Percentiles rank a stretch among this genome's conserved stretches.
phyloP scores from a whole-genome alignment of 2,329 filamentous ascomycete species.

The Botrytis fabae region DNA sequence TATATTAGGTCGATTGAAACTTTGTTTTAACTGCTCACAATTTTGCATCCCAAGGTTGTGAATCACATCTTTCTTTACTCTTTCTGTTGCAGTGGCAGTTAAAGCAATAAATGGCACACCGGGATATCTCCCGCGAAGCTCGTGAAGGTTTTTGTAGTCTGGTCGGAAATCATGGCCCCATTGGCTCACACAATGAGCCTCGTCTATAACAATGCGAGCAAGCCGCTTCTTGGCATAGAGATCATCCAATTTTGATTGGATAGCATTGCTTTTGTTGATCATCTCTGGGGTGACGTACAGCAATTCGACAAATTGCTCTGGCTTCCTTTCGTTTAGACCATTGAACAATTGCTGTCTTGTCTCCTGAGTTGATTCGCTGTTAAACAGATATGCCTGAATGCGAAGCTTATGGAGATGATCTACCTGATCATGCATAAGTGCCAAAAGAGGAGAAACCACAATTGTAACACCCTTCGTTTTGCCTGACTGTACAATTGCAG shows the following conservation, averaged over 20 bases:
- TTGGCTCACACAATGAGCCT: slow-evolving; percentile 98
- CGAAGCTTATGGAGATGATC: slow-evolving; percentile 72
- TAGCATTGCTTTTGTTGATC: slow-evolving; percentile 76
- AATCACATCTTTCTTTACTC: slow-evolving; percentile 88
- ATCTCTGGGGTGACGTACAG: slow-evolving; percentile 96
- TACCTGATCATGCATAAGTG: slow-evolving; percentile 97
- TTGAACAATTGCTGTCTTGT: slow-evolving; percentile 70
- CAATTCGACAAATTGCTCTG: slow-evolving; percentile 77
- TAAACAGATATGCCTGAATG: slow-evolving; percentile 80
- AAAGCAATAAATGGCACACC: slow-evolving; percentile 89
- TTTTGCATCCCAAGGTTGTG: slow-evolving; percentile 79
- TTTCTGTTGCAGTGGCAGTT: slow-evolving; percentile 91
- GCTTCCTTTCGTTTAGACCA: slow-evolving; percentile 56
- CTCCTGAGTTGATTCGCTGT: slow-evolving; percentile 67
- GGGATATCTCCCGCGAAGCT: slow-evolving; percentile 69
- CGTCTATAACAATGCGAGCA: slow-evolving; percentile 92
- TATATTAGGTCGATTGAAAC: slow-evolving; percentile 95
- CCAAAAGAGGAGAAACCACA: slow-evolving; percentile 91
- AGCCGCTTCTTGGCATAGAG: slow-evolving; percentile 72
- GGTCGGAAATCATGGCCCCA: slow-evolving; percentile 98
- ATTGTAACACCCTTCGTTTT: slow-evolving; percentile 84
- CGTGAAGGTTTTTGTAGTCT: slow-evolving; percentile 86
- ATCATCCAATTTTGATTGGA: slow-evolving; percentile 64
- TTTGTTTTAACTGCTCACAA: slow-evolving; percentile 82
- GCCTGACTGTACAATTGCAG: slow-evolving; percentile 78